phyloP scores from a whole-genome alignment of 2,329 filamentous ascomycete species.

The Trichoderma koningiopsis region DNA sequence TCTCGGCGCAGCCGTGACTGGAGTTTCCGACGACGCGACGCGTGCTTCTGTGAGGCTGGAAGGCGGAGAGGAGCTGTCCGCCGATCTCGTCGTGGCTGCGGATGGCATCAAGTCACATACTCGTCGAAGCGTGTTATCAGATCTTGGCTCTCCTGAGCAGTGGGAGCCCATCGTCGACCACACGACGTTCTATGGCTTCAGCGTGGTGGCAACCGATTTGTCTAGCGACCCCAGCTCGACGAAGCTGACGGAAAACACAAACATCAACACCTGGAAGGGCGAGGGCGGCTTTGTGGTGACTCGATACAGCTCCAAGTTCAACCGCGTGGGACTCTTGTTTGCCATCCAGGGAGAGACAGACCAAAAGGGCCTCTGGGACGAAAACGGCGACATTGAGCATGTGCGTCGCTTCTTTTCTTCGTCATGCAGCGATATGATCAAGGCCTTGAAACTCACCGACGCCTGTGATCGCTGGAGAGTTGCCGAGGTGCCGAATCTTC shows the following conservation, averaged over 20 bases:
- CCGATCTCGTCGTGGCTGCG: constrained; percentile 16
- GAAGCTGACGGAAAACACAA: constrained; percentile 27
- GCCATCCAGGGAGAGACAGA: constrained; percentile 29
- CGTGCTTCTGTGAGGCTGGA: constrained; percentile 13
- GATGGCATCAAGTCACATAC: constrained; percentile 26
- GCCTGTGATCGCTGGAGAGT: constrained; percentile 32
- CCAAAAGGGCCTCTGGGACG: constrained; percentile 32
- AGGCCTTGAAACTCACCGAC: constrained; percentile 23
- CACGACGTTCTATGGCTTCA: constrained; percentile 29
- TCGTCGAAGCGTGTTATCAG: constrained; percentile 17
- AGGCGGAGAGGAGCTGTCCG: constrained; percentile 8
- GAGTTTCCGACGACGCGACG: not conserved
- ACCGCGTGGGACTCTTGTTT: constrained; percentile 26
- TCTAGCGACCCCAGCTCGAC: not conserved
- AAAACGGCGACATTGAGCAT: constrained; percentile 31
- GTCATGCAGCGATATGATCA: constrained; percentile 27
- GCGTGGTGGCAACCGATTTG: constrained; percentile 21
- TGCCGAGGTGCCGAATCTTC: constrained; percentile 31
- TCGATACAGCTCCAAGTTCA: constrained; percentile 28
- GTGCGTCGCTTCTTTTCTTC: constrained; percentile 28
- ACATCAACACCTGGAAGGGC: constrained; percentile 31
- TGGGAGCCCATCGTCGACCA: constrained; percentile 29
- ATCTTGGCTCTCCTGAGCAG: constrained; percentile 11
- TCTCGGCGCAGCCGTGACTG: not conserved
- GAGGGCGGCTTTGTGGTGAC: constrained; percentile 28